Base-by-base conservation (phyloP, 345 rosid genomes). In the Citrus maxima region DNA sequence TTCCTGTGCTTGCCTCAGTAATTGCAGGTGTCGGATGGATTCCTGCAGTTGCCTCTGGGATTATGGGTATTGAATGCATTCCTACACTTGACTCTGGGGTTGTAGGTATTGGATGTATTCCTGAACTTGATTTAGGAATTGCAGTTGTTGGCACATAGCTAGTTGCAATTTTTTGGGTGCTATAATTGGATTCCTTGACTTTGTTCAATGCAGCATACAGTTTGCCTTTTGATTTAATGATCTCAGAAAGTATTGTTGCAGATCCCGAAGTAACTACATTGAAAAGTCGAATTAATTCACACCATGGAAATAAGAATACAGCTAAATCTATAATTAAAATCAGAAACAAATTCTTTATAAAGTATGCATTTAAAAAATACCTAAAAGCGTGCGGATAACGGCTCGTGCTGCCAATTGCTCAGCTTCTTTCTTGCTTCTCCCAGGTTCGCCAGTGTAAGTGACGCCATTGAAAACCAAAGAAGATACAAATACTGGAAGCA, bases 331-430 rank as follows among this genome's bases (percentile, higher is more conserved):
- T 22, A 25, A 55, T 10, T 35, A 34, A n/a, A 22, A 24, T 34
- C 10, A 35, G 60, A n/a, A 4, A 25, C 21, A 37, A 73, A 73
- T 58, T 72, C 46, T 56, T 22, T 22, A 32, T 37, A 56, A 55
- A 9, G 5, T 4, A 61, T 10, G 42, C n/a, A 42, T 28, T 27
- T 18, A 65, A 62, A 22, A 21, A 19, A 30, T 84, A 89, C 90
- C 83, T 14, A 83, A 73, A 78, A 87, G 84, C 18, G 90, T 77
- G 28, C 70, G 78, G 68, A 89, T 75, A 58, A 22, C 84, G 24
- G 80, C 77, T 71, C 82, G 87, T 58, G 90, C 90, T 73, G 88
- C 89, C 72, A 89, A 62, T 60, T 87, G 88, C 68, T 87, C 89
- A 70, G 92, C 92, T 64, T 87, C 89, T 80, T 86, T 89, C 82